phyloP scores from a whole-genome alignment of 352 stramenopile species.

The Phytophthora europaea region DNA sequence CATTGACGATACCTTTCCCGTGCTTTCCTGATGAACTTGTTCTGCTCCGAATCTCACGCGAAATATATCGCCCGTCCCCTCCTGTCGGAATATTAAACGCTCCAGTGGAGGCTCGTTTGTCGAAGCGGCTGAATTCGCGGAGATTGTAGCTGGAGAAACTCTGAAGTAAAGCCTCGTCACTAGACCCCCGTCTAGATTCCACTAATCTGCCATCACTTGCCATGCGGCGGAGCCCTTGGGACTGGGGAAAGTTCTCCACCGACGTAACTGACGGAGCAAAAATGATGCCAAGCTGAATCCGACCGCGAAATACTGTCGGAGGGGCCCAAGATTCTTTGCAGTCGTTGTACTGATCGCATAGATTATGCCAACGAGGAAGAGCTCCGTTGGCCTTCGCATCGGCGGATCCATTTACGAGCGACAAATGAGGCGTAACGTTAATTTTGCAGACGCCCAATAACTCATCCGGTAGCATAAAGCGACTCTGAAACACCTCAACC shows the following conservation, averaged over 20 bases:
- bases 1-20: conserved; percentile 13
- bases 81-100: conserved; percentile 35
- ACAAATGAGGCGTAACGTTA: conserved; percentile 87
- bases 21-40: conserved; percentile 29
- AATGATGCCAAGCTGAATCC: conserved; percentile 83
- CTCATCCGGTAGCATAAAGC: conserved; percentile 85
- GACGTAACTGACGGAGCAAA: conserved; percentile 77
- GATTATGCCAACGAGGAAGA: conserved; percentile 83
- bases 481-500: conserved; percentile 86
- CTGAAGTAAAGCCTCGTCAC: conserved; percentile 63
- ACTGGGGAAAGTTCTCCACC: conserved; percentile 56
- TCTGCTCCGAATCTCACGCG: conserved; percentile 39
- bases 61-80: conserved; percentile 39
- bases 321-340: conserved; percentile 88
- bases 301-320: conserved; percentile 82
- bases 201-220: conserved; percentile 41
- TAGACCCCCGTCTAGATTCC: conserved; percentile 40
- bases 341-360: conserved; percentile 91
- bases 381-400: conserved; percentile 86
- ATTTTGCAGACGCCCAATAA: conserved; percentile 87
- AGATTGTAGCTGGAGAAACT: conserved; percentile 69
- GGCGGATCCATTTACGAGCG: conserved; percentile 79
- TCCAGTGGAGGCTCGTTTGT: conserved; percentile 41
- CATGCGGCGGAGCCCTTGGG: conserved; percentile 55
- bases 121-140: conserved; percentile 59